Conservation (phyloP, 1,284 basidiomycete genomes). For the Irpex sp. region DNA sequence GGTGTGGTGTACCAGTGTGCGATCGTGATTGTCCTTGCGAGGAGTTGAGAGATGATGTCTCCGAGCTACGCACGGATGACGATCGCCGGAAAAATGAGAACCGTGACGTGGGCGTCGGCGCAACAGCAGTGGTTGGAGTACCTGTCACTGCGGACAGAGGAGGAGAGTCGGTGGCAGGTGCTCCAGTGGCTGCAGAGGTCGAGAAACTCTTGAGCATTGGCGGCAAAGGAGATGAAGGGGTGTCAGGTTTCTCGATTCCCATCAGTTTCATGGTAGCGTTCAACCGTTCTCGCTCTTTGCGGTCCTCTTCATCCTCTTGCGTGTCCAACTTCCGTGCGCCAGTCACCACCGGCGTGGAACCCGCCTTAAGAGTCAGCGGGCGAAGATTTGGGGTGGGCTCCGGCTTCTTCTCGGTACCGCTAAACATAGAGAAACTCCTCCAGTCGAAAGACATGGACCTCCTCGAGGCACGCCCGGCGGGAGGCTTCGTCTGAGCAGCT, state of each 20-base stretch:
- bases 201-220: slow-evolving; percentile 42
- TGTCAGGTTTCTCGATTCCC: slow-evolving; percentile 70
- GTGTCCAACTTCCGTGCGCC: slow-evolving; percentile 74
- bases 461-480: slow-evolving; percentile 47
- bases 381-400: slow-evolving; percentile 52
- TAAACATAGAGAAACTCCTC: slow-evolving; percentile 70
- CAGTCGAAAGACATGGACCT: slow-evolving; percentile 81
- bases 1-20: slow-evolving; percentile 33
- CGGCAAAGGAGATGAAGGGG: slow-evolving; percentile 31
- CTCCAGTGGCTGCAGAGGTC: slow-evolving; percentile 28
- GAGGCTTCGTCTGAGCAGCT: slow-evolving; percentile 21
- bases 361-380: slow-evolving; percentile 70
- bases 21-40: slow-evolving; percentile 28
- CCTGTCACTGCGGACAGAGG: slow-evolving; percentile 31
- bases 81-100: slow-evolving; percentile 69
- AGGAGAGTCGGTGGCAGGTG: slow-evolving; percentile 9
- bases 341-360: slow-evolving; percentile 47
- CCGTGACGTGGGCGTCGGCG: slow-evolving; percentile 33
- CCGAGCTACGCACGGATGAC: slow-evolving; percentile 34
- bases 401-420: slow-evolving; percentile 51
- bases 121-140: slow-evolving; percentile 20
- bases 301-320: slow-evolving; percentile 86
- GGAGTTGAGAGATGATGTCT: slow-evolving; percentile 44
- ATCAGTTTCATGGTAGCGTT: slow-evolving; percentile 89
- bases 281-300: slow-evolving; percentile 77